Evolutionary conservation across 2,329 filamentous ascomycete genomes (phyloP), one percentile per base, ranked within the genome.

Genomic region (Purpureocillium lavendulum): DNA sequence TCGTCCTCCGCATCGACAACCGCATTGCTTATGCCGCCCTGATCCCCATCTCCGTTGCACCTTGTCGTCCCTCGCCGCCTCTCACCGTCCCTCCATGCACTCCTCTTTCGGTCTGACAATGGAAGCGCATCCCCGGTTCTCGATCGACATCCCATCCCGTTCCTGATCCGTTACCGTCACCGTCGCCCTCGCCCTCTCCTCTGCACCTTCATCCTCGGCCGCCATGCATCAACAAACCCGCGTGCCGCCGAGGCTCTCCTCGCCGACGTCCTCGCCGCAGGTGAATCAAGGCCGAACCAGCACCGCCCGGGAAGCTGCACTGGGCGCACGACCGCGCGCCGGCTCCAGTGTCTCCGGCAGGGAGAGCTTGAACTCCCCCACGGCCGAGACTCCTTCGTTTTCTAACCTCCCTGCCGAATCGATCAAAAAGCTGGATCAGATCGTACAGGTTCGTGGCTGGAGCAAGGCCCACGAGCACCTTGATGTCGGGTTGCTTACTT

Each of bases 211-310:
- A 6, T 30, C 3, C 13, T 15, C 31, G 28, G 2, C 11, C 39
- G 51, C 36, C 38, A 96, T 96, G 89, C 88, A 96, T 76, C 89
- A 94, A 66, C 86, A 89, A 65, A 82, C 85, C 52, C 81, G 89
- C 53, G 76, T 80, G 46, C 76, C 83, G 49, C 82, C 84, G 49
- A 75, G 80, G 60, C 75, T 79, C 54, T 75, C 82, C 45, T 87
- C 86, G 45, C 81, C 87, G 45, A 81, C 82, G 52, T 78, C 75
- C 53, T 82, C 82, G 36, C 75, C 82, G 38, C 77, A 82, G 58
- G 81, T 84, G 44, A 87, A 85, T 54, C 77, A 83, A 52, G 70
- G 77, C 46, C 76, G 85, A 60, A 75, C 77, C 26, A 87, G 87
- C 63, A 88, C 84, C 58, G 72, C 75, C 40, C 81, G 84, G 76